Conservation (phyloP, 2,329 filamentous ascomycete species). For the Beauveria asiatica region DNA sequence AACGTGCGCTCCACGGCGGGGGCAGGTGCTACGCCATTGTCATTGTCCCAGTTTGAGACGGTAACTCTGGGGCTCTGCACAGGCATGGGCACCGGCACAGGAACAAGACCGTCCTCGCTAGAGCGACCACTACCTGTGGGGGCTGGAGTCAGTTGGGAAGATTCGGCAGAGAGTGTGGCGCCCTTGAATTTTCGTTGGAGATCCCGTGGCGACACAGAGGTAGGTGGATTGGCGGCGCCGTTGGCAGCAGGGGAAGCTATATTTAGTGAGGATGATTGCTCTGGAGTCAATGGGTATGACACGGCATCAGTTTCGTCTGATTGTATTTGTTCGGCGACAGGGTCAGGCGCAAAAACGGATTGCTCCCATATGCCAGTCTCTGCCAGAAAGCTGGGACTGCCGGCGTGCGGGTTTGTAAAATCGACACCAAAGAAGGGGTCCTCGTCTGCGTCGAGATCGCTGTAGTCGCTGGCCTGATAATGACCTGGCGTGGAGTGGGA, state of each 20-base stretch:
- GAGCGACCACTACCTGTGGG: conserved; percentile 41
- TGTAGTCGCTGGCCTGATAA: conserved; percentile 42
- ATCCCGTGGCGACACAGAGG: conserved; percentile 34
- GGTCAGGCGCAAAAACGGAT: conserved; percentile 12
- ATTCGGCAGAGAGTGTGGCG: conserved; percentile 21
- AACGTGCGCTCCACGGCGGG: conserved; percentile 34
- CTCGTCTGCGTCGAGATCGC: conserved; percentile 31
- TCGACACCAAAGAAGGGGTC: conserved; percentile 45
- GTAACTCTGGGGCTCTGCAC: conserved; percentile 46
- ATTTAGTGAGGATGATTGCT: conserved; percentile 40
- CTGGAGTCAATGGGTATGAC: conserved; percentile 41
- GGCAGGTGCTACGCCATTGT: conserved; percentile 24
- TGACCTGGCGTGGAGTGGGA: conserved; percentile 38
- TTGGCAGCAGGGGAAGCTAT: conserved; percentile 31
- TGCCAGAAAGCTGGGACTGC: conserved; percentile 37
- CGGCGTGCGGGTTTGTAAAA: conserved; percentile 34
- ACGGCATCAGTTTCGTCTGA: conserved; percentile 18
- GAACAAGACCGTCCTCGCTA: conserved; percentile 39
- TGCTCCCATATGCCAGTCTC: conserved; percentile 18
- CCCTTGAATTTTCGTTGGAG: conserved; percentile 32
- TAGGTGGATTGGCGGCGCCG: conserved; percentile 19
- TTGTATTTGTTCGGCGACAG: conserved; percentile 13
- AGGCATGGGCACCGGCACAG: conserved; percentile 32
- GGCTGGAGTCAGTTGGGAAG: conserved; percentile 38
- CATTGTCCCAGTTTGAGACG: conserved; percentile 47